Percentiles rank a stretch among this genome's conserved stretches.
phyloP scores from a whole-genome alignment of 768 basidiomycete genomes.

The Leccinum longicurvipes region DNA sequence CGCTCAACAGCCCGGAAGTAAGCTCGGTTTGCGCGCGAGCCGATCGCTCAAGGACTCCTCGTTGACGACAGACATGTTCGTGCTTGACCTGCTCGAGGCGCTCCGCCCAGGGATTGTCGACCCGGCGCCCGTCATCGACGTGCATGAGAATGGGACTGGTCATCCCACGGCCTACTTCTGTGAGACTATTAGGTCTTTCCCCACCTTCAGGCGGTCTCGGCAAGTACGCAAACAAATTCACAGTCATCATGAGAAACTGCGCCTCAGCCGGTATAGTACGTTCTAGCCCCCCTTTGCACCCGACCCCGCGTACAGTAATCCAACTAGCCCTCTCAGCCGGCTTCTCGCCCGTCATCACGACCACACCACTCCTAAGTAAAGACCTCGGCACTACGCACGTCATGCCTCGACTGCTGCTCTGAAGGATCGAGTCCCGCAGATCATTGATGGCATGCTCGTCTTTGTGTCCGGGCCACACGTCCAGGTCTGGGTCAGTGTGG shows the following conservation, averaged over 20 bases:
- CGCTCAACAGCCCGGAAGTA: slow-evolving; percentile 65
- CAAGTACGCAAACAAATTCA: slow-evolving; percentile 31
- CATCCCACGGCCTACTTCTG: too few relatives aligned
- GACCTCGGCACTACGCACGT: slow-evolving; percentile 31
- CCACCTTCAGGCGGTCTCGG: slow-evolving; percentile 27
- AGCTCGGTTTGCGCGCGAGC: slow-evolving; percentile 58
- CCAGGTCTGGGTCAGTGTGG: too few relatives aligned
- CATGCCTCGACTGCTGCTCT: slow-evolving; percentile 25
- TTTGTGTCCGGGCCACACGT: too few relatives aligned
- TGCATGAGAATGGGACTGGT: slow-evolving; percentile 57
- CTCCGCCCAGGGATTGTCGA: slow-evolving; percentile 95
- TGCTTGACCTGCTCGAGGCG: slow-evolving; percentile 88
- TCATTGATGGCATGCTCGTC: slow-evolving; percentile 17
- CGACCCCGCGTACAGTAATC: slow-evolving; percentile 17
- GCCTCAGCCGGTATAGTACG: slow-evolving; percentile 38
- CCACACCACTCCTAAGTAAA: slow-evolving; percentile 33
- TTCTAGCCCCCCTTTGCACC: not conserved
- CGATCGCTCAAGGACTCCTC: slow-evolving; percentile 93
- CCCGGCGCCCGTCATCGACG: slow-evolving; percentile 68
- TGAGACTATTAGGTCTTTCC: too few relatives aligned
- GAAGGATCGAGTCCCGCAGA: slow-evolving; percentile 10
- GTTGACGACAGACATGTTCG: slow-evolving; percentile 86
- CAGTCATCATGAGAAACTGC: slow-evolving; percentile 34
- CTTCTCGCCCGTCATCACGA: slow-evolving; percentile 35
- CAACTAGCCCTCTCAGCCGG: slow-evolving; percentile 34